These are phyloP conservation scores for Colletotrichum coccodes DNA, from an alignment of 2,329 filamentous ascomycete genomes.

Conservation along the genomic window DNA sequence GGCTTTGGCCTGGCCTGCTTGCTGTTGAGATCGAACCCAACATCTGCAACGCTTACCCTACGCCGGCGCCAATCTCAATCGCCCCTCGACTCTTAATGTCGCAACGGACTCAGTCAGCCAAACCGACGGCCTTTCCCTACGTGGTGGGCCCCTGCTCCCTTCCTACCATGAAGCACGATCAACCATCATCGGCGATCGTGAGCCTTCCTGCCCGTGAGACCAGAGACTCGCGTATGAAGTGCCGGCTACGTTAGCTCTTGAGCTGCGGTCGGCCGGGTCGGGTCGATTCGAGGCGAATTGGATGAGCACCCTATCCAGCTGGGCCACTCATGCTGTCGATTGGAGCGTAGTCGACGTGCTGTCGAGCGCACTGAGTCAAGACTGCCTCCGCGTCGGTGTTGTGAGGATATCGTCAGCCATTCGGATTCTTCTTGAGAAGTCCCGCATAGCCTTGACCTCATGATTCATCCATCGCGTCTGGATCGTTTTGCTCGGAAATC, in stretches of 20 bases:
- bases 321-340: neutral
- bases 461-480: conserved; percentile 30
- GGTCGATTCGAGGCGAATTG: neutral
- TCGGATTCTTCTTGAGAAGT: neutral
- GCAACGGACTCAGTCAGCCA: neutral
- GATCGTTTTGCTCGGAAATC: conserved; percentile 1
- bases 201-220: neutral
- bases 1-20: neutral
- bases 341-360: neutral
- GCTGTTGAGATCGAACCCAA: neutral
- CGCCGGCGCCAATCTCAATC: too few species aligned
- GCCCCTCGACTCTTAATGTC: neutral
- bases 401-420: neutral
- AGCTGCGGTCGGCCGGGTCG: neutral
- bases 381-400: too few species aligned
- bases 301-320: too few species aligned
- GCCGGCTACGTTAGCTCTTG: neutral
- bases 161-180: neutral
- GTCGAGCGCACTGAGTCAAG: neutral
- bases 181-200: too few species aligned
- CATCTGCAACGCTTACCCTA: neutral
- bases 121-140: neutral
- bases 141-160: neutral
- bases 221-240: neutral
- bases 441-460: neutral